phyloP scores from a whole-genome alignment of 2,329 filamentous ascomycete species.

The Pseudogymnoascus sp. region DNA sequence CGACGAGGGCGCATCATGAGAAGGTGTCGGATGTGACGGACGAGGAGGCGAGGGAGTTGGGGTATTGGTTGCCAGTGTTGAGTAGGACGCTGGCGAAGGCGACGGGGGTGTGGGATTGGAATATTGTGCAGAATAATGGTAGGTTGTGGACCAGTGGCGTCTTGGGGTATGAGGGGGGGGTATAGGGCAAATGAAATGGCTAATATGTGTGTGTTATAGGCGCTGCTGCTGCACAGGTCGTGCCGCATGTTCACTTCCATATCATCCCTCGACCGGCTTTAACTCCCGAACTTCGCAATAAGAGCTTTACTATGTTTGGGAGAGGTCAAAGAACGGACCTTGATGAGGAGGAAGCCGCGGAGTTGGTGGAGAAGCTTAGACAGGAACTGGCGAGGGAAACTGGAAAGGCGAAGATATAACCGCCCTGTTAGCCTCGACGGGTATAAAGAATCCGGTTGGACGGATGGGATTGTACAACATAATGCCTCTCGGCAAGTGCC shows the following conservation, averaged over 20 bases:
- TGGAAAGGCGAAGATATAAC: slow-evolving; percentile 18
- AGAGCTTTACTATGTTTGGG: slow-evolving; percentile 73
- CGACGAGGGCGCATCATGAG: slow-evolving; percentile 65
- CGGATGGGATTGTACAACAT: neutral
- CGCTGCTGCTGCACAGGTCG: slow-evolving; percentile 79
- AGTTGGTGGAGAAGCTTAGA: slow-evolving; percentile 48
- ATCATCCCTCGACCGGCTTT: slow-evolving; percentile 74
- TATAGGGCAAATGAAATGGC: slow-evolving; percentile 11
- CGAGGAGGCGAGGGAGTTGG: slow-evolving; percentile 57
- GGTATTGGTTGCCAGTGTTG: slow-evolving; percentile 60
- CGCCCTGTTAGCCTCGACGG: neutral
- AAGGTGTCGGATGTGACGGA: slow-evolving; percentile 65
- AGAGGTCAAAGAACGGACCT: slow-evolving; percentile 62
- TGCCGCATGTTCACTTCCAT: slow-evolving; percentile 91
- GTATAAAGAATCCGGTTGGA: neutral
- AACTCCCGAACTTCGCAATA: slow-evolving; percentile 41
- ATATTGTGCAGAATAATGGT: slow-evolving; percentile 93
- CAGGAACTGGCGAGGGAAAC: slow-evolving; percentile 35
- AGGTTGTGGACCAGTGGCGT: slow-evolving; percentile 17
- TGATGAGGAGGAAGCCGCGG: slow-evolving; percentile 63
- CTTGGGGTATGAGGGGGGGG: neutral
- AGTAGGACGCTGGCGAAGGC: slow-evolving; percentile 60
- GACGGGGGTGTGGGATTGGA: slow-evolving; percentile 76
- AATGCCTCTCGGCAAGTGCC: neutral
- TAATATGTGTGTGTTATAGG: slow-evolving; percentile 34